Evolutionary conservation across 2,329 filamentous ascomycete species (phyloP).

Genomic region (Pseudogymnoascus sp.): DNA sequence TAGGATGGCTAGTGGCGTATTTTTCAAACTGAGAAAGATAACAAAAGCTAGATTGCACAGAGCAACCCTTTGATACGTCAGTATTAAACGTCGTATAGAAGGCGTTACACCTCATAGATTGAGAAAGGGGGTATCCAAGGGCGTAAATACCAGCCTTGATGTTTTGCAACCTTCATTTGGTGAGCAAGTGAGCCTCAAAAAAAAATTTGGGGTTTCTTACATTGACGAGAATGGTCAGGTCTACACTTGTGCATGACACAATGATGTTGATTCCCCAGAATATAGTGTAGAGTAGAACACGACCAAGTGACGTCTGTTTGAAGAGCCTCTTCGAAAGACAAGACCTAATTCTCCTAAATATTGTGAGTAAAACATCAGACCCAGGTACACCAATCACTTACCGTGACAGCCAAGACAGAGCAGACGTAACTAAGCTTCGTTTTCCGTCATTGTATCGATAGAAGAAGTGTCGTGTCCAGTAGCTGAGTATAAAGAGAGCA

Average conservation of each 20-base stretch:
- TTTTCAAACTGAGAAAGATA: conserved; percentile 49
- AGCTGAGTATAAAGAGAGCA: conserved; percentile 14
- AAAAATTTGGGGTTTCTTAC: conserved; percentile 18
- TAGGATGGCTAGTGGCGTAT: conserved; percentile 49
- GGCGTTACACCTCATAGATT: conserved; percentile 14
- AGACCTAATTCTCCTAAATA: conserved; percentile 15
- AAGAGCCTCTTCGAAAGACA: conserved; percentile 28
- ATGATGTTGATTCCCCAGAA: conserved; percentile 32
- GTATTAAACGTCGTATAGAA: neutral
- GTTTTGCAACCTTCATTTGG: neutral
- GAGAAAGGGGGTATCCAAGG: conserved; percentile 17
- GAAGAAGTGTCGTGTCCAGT: conserved; percentile 14
- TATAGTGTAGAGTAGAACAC: conserved; percentile 30
- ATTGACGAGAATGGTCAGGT: conserved; percentile 12
- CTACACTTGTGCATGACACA: conserved; percentile 30
- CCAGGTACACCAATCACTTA: conserved; percentile 11
- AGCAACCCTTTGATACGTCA: conserved; percentile 35
- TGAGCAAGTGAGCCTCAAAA: neutral
- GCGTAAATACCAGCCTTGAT: conserved; percentile 22
- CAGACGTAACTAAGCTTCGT: neutral
- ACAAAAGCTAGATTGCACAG: conserved; percentile 44
- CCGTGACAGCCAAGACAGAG: neutral
- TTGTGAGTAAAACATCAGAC: conserved; percentile 1
- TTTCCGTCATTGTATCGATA: neutral
- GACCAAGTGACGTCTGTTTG: conserved; percentile 35